Evolutionary conservation across 345 rosid species (phyloP).

Genomic region (Murraya paniculata): DNA sequence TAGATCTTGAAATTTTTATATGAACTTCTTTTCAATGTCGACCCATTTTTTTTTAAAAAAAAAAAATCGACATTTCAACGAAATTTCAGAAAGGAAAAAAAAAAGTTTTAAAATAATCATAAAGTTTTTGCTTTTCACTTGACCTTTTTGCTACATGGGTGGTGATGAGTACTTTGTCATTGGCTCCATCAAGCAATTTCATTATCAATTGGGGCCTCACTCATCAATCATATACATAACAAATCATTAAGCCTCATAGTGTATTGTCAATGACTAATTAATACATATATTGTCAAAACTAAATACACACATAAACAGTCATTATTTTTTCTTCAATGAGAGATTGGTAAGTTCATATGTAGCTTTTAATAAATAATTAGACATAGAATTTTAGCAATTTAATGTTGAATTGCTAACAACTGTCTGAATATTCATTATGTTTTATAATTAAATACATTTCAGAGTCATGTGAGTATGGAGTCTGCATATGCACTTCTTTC

Average conservation of each 20-base stretch:
- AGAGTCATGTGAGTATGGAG: too few species aligned
- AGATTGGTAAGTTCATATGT: too few species aligned
- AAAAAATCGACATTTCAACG: background rate
- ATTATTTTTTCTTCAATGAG: too few species aligned
- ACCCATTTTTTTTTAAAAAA: background rate
- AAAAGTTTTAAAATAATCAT: background rate
- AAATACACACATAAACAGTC: background rate
- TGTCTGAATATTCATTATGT: background rate
- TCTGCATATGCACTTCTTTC: too few species aligned
- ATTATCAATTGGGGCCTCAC: background rate
- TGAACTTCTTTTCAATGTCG: background rate
- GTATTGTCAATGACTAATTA: background rate
- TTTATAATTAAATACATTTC: background rate
- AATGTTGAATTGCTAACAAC: background rate
- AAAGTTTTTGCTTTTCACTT: background rate
- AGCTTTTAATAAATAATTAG: too few species aligned
- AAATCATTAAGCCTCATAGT: background rate
- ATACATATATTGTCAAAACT: background rate
- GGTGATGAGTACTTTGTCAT: slow-evolving; percentile 9
- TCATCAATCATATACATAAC: background rate
- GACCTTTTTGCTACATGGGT: background rate
- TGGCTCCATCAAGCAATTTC: slow-evolving; percentile 12
- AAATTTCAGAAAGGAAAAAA: slow-evolving; percentile 5
- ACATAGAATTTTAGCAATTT: background rate
- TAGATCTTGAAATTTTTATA: background rate